Base-by-base conservation (phyloP, 2,329 filamentous ascomycete species). In the Penicillium sp. region DNA sequence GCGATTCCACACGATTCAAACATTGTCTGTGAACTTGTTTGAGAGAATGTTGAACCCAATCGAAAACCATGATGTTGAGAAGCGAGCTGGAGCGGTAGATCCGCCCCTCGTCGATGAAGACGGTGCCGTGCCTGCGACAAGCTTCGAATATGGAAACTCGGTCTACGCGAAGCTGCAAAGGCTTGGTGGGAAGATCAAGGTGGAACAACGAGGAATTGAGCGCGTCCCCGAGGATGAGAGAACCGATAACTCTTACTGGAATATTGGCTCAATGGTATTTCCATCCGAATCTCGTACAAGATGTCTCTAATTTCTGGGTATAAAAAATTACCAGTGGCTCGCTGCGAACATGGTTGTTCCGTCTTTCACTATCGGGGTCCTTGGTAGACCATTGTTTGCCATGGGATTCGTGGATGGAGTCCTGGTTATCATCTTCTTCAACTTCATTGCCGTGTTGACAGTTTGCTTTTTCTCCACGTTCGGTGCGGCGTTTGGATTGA, bases 401-500 rank as follows among this genome's bases (percentile, higher is more conserved):
- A 81, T 93, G 9, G 88, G 89, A 10, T 91, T 90, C 63, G 79
- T 87, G 52, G 90, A 93, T 67, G 84, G 87, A 4, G 84, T 88
- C 27, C 76, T 93, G 44, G 83, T 86, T 33, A 87, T 90, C 54
- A 72, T 93, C 51, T 90, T 92, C 74, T 84, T 92, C 78, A 92
- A 92, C 65, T 69, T 90, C 4, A 76, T 93, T 11, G 88, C 87
- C 8, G 82, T 88, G 45, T 69, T 87, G 35, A 87, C 89, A 0
- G 89, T 90, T 24, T 88, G 84, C 67, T 90, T 87, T 74, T 91
- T 91, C 78, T 89, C 87, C 1, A 89, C 85, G 8, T 90, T 91
- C 68, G 90, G 90, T 1, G 87, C 90, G 3, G 77, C 78, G 9
- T 91, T 90, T 62, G 90, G 90, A 4, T 79, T 92, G 58, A 84